Evolutionary conservation across 2,329 filamentous ascomycete genomes (phyloP).

Genomic region (Verticillium albo-atrum): DNA sequence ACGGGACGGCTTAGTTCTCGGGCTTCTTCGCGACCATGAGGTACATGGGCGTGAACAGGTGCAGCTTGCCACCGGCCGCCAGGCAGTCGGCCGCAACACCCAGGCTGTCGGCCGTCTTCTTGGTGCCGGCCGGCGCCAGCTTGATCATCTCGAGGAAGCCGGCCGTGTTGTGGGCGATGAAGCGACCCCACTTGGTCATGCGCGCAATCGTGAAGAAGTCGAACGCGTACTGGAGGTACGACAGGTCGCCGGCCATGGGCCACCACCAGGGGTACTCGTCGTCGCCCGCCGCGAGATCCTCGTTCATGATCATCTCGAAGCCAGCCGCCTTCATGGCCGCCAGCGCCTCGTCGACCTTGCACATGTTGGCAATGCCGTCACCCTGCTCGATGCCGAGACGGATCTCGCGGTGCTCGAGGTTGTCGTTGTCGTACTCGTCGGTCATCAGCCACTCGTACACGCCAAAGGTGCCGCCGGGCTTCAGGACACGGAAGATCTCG

Average conservation of each 20-base stretch:
- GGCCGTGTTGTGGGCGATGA: constrained; percentile 70
- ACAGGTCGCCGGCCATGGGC: constrained; percentile 79
- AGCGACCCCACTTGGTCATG: constrained; percentile 83
- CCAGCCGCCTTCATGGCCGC: constrained; percentile 78
- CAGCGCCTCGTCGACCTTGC: constrained; percentile 72
- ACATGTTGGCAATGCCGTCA: constrained; percentile 93
- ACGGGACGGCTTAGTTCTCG: background rate
- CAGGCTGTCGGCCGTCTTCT: constrained; percentile 91
- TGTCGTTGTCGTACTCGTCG: constrained; percentile 82
- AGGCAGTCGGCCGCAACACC: constrained; percentile 78
- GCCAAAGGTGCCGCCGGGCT: constrained; percentile 90
- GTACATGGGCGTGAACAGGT: constrained; percentile 99
- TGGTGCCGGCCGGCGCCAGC: constrained; percentile 76
- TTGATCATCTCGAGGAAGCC: constrained; percentile 70
- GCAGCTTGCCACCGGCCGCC: constrained; percentile 79
- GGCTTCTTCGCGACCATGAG: constrained; percentile 93
- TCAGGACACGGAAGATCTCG: constrained; percentile 86
- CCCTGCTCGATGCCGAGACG: constrained; percentile 88
- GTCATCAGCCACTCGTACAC: constrained; percentile 99
- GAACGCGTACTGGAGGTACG: constrained; percentile 72
- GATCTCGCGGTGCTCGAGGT: constrained; percentile 77
- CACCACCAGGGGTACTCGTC: constrained; percentile 90
- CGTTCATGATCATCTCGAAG: constrained; percentile 49
- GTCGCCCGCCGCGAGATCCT: constrained; percentile 61
- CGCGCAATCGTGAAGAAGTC: constrained; percentile 81